Evolutionary conservation across 2,329 filamentous ascomycete genomes (phyloP).

Genomic region (Alternaria ethzedia): DNA sequence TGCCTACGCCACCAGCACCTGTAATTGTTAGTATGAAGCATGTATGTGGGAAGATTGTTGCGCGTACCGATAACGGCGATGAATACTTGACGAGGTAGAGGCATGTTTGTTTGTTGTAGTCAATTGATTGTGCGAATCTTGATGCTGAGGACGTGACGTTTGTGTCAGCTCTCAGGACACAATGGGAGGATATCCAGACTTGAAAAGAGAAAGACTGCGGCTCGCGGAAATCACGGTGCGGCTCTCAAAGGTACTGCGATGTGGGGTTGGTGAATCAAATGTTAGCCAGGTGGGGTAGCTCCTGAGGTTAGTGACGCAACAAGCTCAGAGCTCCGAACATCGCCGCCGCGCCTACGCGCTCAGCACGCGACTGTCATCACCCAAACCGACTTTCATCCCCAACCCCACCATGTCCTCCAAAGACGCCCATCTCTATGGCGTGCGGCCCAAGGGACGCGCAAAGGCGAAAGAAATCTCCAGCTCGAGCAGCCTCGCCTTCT

Average conservation of each 20-base stretch:
- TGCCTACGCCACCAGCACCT: conserved; percentile 94
- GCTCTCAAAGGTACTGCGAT: conserved; percentile 3
- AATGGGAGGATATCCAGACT: neutral
- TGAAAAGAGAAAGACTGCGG: conserved; percentile 7
- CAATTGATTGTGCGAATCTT: conserved; percentile 1
- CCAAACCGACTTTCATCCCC: neutral
- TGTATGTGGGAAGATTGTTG: neutral
- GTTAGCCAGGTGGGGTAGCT: conserved; percentile 17
- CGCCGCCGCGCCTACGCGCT: conserved; percentile 21
- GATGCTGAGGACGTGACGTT: neutral
- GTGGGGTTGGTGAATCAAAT: conserved; percentile 27
- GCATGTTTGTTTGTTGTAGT: conserved; percentile 38
- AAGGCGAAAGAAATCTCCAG: conserved; percentile 70
- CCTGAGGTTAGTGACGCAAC: conserved; percentile 18
- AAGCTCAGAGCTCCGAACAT: conserved; percentile 27
- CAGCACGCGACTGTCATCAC: conserved; percentile 6
- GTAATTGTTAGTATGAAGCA: conserved; percentile 16
- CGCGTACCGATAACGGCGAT: conserved; percentile 55
- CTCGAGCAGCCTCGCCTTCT: conserved; percentile 80
- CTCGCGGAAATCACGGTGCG: neutral
- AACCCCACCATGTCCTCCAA: conserved; percentile 42
- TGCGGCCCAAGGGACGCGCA: conserved; percentile 64
- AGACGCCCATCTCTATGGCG: conserved; percentile 78
- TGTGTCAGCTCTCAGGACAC: neutral
- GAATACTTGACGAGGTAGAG: conserved; percentile 53